Conservation (phyloP, 2,329 filamentous ascomycete species). For the Penicillium sp. region DNA sequence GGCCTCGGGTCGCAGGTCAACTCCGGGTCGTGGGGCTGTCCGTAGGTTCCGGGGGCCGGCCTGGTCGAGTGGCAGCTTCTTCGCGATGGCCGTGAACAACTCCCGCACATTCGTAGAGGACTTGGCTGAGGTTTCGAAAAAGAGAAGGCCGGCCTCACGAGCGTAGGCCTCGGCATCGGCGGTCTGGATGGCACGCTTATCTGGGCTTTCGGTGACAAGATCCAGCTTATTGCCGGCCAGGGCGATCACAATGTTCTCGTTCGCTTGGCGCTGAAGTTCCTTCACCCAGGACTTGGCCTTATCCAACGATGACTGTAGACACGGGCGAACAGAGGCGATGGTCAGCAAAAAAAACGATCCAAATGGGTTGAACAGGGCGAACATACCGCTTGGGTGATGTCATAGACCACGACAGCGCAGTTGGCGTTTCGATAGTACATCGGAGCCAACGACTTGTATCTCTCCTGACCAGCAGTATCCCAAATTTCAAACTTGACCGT, state of each 20-base stretch:
- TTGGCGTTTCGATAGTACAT: slow-evolving; percentile 99
- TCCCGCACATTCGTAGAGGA: slow-evolving; percentile 95
- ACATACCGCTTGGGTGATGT: slow-evolving; percentile 97
- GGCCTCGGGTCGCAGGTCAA: slow-evolving; percentile 70
- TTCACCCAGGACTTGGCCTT: slow-evolving; percentile 99
- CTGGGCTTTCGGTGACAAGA: slow-evolving; percentile 89
- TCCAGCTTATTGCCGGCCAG: slow-evolving; percentile 98
- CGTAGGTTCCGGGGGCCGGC: slow-evolving; percentile 88
- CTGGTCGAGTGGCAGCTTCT: slow-evolving; percentile 96
- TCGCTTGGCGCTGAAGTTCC: slow-evolving; percentile 96
- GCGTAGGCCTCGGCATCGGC: slow-evolving; percentile 96
- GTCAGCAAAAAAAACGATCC: slow-evolving; percentile 26
- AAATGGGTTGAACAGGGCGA: slow-evolving; percentile 7
- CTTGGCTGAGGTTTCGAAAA: slow-evolving; percentile 99
- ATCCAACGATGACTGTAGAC: slow-evolving; percentile 82
- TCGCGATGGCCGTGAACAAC: slow-evolving; percentile 95
- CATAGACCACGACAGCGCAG: slow-evolving; percentile 98
- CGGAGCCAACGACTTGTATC: slow-evolving; percentile 97
- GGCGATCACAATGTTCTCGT: slow-evolving; percentile 99
- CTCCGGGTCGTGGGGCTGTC: slow-evolving; percentile 66
- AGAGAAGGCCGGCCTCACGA: slow-evolving; percentile 87
- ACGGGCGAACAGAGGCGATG: slow-evolving; percentile 12
- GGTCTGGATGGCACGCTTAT: slow-evolving; percentile 89
- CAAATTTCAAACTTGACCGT: slow-evolving; percentile 99
- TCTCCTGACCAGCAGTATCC: slow-evolving; percentile 97